Conservation (phyloP, 768 basidiomycete genomes). For the Tricholoma bakamatsutake region DNA sequence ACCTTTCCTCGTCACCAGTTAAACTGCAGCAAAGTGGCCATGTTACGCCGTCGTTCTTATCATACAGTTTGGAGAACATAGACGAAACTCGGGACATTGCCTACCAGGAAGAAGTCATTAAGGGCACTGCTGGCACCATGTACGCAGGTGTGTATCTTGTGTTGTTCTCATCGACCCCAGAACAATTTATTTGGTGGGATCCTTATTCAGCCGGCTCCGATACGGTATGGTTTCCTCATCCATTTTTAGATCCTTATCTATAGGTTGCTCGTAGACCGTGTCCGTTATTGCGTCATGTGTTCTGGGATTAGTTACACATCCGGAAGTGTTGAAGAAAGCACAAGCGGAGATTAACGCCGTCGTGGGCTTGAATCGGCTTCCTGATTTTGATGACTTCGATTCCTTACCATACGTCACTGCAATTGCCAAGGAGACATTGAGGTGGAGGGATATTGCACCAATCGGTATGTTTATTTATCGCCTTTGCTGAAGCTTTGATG, state of each 20-base stretch:
- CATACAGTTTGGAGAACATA: slow-evolving; percentile 15
- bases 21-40: slow-evolving; percentile 15
- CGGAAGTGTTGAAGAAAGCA: slow-evolving; percentile 21
- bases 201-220: slow-evolving; percentile 15
- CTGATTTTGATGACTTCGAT: no score
- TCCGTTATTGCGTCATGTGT: slow-evolving; percentile 11
- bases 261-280: slow-evolving; percentile 14
- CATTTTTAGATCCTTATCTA: no score
- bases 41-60: slow-evolving; percentile 17
- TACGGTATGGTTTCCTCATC: no score
- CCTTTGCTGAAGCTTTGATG: slow-evolving; percentile 15
- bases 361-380: slow-evolving; percentile 14
- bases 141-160: slow-evolving; percentile 16
- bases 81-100: slow-evolving; percentile 10
- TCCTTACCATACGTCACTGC: no score
- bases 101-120: slow-evolving; percentile 16
- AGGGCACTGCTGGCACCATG: slow-evolving; percentile 20
- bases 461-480: slow-evolving; percentile 14
- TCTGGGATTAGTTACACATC: slow-evolving; percentile 13
- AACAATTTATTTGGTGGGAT: neutral
- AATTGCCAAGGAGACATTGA: slow-evolving; percentile 25
- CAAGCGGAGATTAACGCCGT: slow-evolving; percentile 28
- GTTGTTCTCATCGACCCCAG: neutral
- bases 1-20: no score
- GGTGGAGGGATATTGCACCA: slow-evolving; percentile 21